phyloP scores from a whole-genome alignment of 75 land plant species.

The Picea sitchensis region DNA sequence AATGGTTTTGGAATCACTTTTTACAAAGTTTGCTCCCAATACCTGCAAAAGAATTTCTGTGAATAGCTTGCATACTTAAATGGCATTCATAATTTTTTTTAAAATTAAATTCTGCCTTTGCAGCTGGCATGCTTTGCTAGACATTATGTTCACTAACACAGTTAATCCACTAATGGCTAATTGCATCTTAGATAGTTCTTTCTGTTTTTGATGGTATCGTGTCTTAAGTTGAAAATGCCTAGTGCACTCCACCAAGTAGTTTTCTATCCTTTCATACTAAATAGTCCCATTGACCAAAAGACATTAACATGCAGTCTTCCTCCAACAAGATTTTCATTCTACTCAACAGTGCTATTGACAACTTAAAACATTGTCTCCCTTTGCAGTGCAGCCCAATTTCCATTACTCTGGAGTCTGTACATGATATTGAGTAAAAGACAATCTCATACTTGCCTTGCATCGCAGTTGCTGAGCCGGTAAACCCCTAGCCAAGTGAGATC shows the following conservation, averaged over 20 bases:
- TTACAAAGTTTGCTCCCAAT: conserved; percentile 90
- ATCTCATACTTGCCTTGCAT: conserved; percentile 51
- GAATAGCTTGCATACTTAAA: not conserved
- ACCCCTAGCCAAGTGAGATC: conserved; percentile 25
- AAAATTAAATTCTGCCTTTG: not conserved
- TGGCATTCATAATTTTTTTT: not conserved
- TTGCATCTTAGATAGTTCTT: too few relatives aligned
- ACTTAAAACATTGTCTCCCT: not conserved
- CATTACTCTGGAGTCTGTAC: too few relatives aligned
- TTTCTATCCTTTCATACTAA: not conserved
- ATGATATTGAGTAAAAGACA: not conserved
- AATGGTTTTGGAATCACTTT: conserved; percentile 79
- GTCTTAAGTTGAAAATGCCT: not conserved
- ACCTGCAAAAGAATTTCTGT: conserved; percentile 52
- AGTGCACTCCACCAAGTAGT: not conserved
- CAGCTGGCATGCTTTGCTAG: not conserved
- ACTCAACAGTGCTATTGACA: not conserved
- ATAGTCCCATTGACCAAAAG: not conserved
- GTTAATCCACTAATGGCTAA: not conserved
- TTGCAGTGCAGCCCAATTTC: not conserved
- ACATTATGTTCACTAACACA: not conserved
- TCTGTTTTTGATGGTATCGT: not conserved
- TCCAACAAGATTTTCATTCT: not conserved
- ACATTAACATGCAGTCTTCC: not conserved
- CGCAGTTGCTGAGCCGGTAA: conserved; percentile 26